Evolutionary conservation across 768 basidiomycete genomes (phyloP), one percentile per base, ranked within the genome.

Genomic region (Suillus luteus): DNA sequence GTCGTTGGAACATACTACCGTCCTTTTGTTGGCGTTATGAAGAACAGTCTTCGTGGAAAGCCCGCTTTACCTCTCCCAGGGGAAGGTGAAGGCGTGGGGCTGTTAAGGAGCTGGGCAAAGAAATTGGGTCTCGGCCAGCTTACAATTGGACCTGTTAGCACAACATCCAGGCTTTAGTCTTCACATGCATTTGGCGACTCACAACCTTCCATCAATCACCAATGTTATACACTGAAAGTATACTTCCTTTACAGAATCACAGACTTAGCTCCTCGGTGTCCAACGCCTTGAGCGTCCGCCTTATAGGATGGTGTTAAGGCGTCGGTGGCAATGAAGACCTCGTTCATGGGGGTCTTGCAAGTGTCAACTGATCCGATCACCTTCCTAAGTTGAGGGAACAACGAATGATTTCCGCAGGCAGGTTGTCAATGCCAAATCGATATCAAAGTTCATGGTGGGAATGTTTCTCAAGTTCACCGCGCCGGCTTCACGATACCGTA

Each of bases 1-100:
- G 55, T 75, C 37, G 22, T 75, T 10, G 75, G 74, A 46, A 70
- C 69, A 41, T 75, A 75, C 63, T 75, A 76, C n/a, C 64, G 62
- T 35, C 74, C 74, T 37, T 69, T 76, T 59, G 64, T 74, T 54
- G 62, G 61, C 49, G 65, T 71, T 55, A 70, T 71, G 51, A 68
- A 65, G 66, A 63, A 51, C 22, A 65, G 65, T 48, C 60, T 76
- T 43, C 64, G 52, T 14, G 41, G 63, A 40, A 64, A 62, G 60
- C 60, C 67, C 46, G 2, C 59, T 12, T 54, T 59, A 24, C 52
- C 59, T 3, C 64, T 58, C 64, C 65, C 68, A n/a, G 68, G 67
- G 48, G 72, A 76, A 61, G 75, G 75, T 44, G 65, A 67, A 49
- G 71, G 72, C 9, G 72, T 75, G n/a, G 63, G 71, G 10, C 74